Base-by-base conservation (phyloP, 306 rosid species). In the Prunus fruticosa region DNA sequence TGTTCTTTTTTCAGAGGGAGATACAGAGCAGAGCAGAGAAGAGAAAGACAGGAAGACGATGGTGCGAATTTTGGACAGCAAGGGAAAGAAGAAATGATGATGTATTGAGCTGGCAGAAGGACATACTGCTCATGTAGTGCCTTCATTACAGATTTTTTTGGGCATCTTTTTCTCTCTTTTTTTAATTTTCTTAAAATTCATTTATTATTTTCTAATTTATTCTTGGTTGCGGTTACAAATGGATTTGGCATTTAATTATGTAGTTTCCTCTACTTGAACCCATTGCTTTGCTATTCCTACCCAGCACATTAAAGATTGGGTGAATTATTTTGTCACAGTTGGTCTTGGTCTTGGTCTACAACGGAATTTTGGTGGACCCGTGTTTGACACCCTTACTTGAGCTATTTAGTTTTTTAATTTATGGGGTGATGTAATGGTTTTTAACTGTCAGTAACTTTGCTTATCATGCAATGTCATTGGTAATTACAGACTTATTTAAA, bases 71-170 rank as follows among this genome's bases (percentile, higher is more conserved):
- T 30, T 47, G 70, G 76, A 62, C 56, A 50, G 45, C 46, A n/a
- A 47, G 74, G 62, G 51, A 58, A 22, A 60, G 22, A 4, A 19
- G 47, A 14, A 6, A 38, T 18, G 69, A 74, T 51, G 64, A 8
- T 47, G 69, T 65, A 66, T 57, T 60, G 69, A 68, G 90, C 87
- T 86, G 90, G 82, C 86, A 68, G 9, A 1, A 15, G 18, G 78
- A 73, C 85, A 78, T 16, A 43, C 74, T 68, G 82, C 84, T 78
- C 82, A 72, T 75, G 82, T 23, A 12, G 80, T 67, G 83, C 66
- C 38, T 38, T 72, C 76, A 20, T 20, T 14, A 3, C 20, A 43
- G 38, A 38, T 2, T n/a, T 68, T n/a, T 68, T 62, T 13, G 5
- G 67, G 12, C 22, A 28, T 62, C 45, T 15, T 14, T 27, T 61